Base-by-base conservation (phyloP, 331 rosid genomes). In the Quercus lobata region DNA sequence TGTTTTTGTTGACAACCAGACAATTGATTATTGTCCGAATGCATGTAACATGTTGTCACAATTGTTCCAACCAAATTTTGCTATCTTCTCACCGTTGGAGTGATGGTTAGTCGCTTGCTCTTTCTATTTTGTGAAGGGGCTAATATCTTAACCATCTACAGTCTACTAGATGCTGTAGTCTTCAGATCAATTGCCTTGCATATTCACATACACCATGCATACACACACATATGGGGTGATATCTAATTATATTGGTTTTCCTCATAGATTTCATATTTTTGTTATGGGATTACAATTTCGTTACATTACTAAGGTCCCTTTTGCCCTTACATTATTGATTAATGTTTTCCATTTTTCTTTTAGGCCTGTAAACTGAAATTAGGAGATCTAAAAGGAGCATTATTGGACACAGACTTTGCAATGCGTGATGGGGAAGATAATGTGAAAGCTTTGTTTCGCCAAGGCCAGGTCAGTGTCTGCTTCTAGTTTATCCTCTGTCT, bases 281-380 rank as follows among this genome's bases (percentile, higher is more conserved):
- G 69, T 25, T 14, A 61, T 61, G 15, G 35, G 3, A 10, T 30
- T 16, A 32, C 46, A 65, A 65, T 65, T 5, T 65, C 12, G 24
- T 30, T 65, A 7, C 71, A 17, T 30, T 30, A 65, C 37, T 65
- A 30, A 65, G 22, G 41, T 32, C 30, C 46, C 15, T 30, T 17
- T 65, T 65, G 2, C 30, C 22, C 18, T 6, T 8, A 30, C 22
- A 30, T 65, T 16, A 65, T 32, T 65, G 21, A 17, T 30, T 30
- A 11, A 17, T 7, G 71, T 32, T 77, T 52, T 76, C 30, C 56
- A 71, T 82, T 74, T 76, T 80, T 81, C 53, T 60, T 80, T 82
- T 72, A 94, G 98, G 97, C 93, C 69, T 94, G 98, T 80, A 94
- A 91, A 69, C 80, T 94, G 89, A 94, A 94, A 79, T 76, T 92